Base-by-base conservation (phyloP, 306 rosid species). In the Alnus glutinosa region DNA sequence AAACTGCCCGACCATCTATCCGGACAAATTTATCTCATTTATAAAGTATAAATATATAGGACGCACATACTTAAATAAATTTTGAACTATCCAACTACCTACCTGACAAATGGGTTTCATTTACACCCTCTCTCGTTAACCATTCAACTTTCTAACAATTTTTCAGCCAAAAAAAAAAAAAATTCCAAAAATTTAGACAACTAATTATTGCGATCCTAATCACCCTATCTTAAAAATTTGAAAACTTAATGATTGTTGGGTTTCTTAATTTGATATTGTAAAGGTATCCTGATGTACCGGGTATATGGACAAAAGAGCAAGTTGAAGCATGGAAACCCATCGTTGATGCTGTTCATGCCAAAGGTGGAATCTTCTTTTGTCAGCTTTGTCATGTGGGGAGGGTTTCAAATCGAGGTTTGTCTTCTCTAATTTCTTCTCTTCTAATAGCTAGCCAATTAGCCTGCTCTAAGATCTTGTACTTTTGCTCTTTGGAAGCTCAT, bases 251-350 rank as follows among this genome's bases (percentile, higher is more conserved):
- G 64, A 58, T 58, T 58, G 11, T 23, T 58, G 9, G 37, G 15
- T 13, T 23, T 42, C 7, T 28, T 23, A 23, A 23, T 23, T 81
- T 70, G 10, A 19, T 51, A 9, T 84, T 63, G 19, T 64, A 2
- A 51, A 79, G 88, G 55, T 86, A 71, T 50, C 88, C 83, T 0
- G 12, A 90, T 23, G 79, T 84, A 0, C 91, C 90, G 0, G 87
- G 90, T 9, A 78, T 89, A 57, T 86, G 90, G 90, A 89, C 88
- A 28, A 75, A 49, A 73, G 83, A 86, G 79, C 92, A 89, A 49
- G 78, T 89, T 39, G 86, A 86, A 64, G 92, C 88, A 5, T 86
- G 91, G 91, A 88, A 78, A 71, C 88, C 89, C 3, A 81, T 83
- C 34, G 88, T 88, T 0, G 82, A 89, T 50, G 92, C 84, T 39